Evolutionary conservation across 352 stramenopile species (phyloP), one percentile per base, ranked within the genome.

Genomic region (Albugo candida): DNA sequence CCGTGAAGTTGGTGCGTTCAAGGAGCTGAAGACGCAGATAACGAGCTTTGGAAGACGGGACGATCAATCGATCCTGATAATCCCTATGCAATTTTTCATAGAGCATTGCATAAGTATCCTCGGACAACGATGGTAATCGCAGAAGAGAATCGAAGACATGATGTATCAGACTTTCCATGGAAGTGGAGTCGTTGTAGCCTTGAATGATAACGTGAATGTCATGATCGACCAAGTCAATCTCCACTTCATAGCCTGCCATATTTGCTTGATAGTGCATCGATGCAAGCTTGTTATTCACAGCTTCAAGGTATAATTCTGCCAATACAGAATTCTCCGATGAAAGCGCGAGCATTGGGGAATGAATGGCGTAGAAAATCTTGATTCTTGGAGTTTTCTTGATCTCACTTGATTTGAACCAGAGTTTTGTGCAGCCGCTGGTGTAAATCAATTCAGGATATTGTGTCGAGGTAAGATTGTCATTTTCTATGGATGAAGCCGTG

Each of bases 201-300:
- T 31, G 24, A 31, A 31, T 31, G 8, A 31, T 31, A 8, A 31
- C 24, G 24, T 31, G 24, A 31, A 31, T 31, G 8, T 31, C 24
- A 31, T 31, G 24, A 13, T 83, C 74, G 24, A 78, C 81, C 2
- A 83, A 56, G 13, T 64, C 58, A 13, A 86, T 54, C 27, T 63
- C 75, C 52, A 81, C 82, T 55, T 64, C 74, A 36, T 82, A 59
- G 48, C 83, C 66, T 0, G 74, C 72, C 21, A 83, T 70, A 42
- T 78, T 74, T 6, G 74, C 74, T 5, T 81, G 66, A 55, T 86
- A 86, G 12, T 70, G 63, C 44, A 80, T 80, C 45, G 79, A 69
- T 45, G 81, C 76, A 8, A 86, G 55, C 11, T 64, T 63, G 39
- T 83, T 70, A 5, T 66, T 57, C 20, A 83, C 65, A 31, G 83